Conservation (phyloP, 495 filamentous ascomycete genomes). For the Daldinia decipiens region DNA sequence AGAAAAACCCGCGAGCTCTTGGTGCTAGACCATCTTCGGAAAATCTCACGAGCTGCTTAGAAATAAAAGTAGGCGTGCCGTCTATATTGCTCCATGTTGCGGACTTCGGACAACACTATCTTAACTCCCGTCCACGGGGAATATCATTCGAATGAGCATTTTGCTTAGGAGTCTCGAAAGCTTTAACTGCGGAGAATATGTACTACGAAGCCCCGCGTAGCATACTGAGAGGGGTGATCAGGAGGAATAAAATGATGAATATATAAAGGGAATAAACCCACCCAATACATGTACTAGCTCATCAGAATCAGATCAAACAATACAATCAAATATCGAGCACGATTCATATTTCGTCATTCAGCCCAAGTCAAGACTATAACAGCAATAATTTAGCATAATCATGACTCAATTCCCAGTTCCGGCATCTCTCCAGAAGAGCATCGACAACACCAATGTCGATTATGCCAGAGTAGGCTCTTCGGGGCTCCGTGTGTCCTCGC, state of each 20-base stretch:
- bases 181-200: not conserved
- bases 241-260: not conserved
- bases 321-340: slow-evolving; percentile 15
- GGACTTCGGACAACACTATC: slow-evolving; percentile 1
- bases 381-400: not conserved
- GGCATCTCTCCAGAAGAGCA: slow-evolving; percentile 34
- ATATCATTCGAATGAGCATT: not conserved
- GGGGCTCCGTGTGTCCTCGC: slow-evolving; percentile 68
- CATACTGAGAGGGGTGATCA: not conserved
- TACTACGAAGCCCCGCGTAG: not conserved
- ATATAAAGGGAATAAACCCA: not conserved
- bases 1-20: slow-evolving; percentile 27
- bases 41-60: slow-evolving; percentile 30
- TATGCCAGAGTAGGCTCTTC: slow-evolving; percentile 48
- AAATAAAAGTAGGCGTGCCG: not conserved
- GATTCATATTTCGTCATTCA: not conserved
- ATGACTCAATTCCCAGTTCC: slow-evolving; percentile 32
- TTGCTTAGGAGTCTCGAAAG: not conserved
- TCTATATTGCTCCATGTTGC: not conserved
- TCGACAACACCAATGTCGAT: slow-evolving; percentile 34
- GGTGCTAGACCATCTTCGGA: slow-evolving; percentile 18
- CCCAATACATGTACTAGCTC: not conserved
- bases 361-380: not conserved
- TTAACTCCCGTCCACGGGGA: not conserved
- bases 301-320: not conserved